Percentiles rank a stretch among this genome's conserved stretches.
phyloP scores from a whole-genome alignment of 805 yeast species.

The Yarrowia sp. region DNA sequence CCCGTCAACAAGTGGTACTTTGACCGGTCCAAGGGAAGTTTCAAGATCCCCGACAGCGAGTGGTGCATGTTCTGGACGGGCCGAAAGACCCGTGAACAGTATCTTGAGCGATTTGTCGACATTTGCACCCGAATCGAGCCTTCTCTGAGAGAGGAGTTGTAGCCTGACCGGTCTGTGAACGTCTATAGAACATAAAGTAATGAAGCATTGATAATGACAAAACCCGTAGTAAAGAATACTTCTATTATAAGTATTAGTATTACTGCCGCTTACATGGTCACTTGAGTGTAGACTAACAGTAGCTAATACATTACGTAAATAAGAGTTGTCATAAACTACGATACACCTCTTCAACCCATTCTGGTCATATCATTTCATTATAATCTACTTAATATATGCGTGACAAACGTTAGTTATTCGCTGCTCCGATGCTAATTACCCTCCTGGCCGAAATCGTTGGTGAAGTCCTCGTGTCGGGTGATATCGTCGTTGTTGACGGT shows the following conservation, averaged over 20 bases:
- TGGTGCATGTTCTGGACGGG: slow-evolving; percentile 59
- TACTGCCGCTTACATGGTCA: too few relatives aligned
- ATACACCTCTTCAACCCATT: not conserved
- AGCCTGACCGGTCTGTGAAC: not conserved
- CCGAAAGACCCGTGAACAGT: slow-evolving; percentile 46
- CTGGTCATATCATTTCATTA: slow-evolving; percentile 32
- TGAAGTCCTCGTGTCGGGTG: slow-evolving; percentile 81
- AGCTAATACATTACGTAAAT: too few relatives aligned
- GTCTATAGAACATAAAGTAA: slow-evolving; percentile 24
- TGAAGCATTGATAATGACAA: slow-evolving; percentile 16
- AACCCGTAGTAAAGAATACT: too few relatives aligned
- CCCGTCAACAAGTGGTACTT: slow-evolving; percentile 98
- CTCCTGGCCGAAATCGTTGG: slow-evolving; percentile 96
- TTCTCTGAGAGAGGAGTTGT: slow-evolving; percentile 49
- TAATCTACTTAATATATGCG: slow-evolving; percentile 34
- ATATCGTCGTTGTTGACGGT: slow-evolving; percentile 90
- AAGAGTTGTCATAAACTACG: too few relatives aligned
- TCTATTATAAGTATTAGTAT: too few relatives aligned
- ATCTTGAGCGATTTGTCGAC: slow-evolving; percentile 57
- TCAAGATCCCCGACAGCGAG: slow-evolving; percentile 54
- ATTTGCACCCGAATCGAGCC: slow-evolving; percentile 67
- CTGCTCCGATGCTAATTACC: slow-evolving; percentile 64
- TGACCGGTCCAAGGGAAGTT: slow-evolving; percentile 81
- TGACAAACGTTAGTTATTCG: slow-evolving; percentile 32
- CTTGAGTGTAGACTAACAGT: too few relatives aligned